Evolutionary conservation across 192 early-diverging fungal genomes (phyloP), one percentile per base, ranked within the genome.

Genomic region (Dissophora ornata): DNA sequence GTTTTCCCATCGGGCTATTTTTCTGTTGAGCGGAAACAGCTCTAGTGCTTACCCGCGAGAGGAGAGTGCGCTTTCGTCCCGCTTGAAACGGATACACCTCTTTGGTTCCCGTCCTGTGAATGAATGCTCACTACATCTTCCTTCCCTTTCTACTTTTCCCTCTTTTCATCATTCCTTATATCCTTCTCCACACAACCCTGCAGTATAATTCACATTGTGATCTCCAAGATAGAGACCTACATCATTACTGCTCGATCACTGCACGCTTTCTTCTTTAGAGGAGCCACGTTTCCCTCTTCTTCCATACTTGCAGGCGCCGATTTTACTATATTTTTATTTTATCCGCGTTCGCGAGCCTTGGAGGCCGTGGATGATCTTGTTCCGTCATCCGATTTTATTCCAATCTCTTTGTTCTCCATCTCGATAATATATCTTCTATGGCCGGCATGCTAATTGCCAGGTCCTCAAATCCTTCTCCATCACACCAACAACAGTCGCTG

Each of bases 21-120:
- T 57, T 57, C 38, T 57, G 38, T 57, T 57, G 36, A 41, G 54
- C 25, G 56, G 26, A 57, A 44, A 13, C 24, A n/a, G 33, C 26
- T 28, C 9, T 40, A 44, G 11, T 9, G 44, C 44, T 18, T n/a
- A 16, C n/a, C 4, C 15, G 12, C 12, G 44, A 45, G 44, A 13
- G 49, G 49, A 50, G n/a, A n/a, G n/a, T 32, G 51, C 9, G 16
- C 8, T 4, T 53, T 5, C 2, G 21, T 49, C 47, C 47, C 24
- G n/a, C 24, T 49, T 49, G 47, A 49, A 49, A 49, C 47, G 22
- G 18, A 24, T 26, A 24, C 47, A 2, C 11, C 21, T 49, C 21
- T 24, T 11, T 49, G 2, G 10, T 16, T 36, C 28, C 32, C 25
- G 5, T 18, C 32, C 12, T 15, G 28, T 38, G 18, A 4, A 28